These are phyloP conservation scores for Polychytrium aggregatum DNA, from an alignment of 192 early-diverging fungal genomes.

Conservation along the genomic window DNA sequence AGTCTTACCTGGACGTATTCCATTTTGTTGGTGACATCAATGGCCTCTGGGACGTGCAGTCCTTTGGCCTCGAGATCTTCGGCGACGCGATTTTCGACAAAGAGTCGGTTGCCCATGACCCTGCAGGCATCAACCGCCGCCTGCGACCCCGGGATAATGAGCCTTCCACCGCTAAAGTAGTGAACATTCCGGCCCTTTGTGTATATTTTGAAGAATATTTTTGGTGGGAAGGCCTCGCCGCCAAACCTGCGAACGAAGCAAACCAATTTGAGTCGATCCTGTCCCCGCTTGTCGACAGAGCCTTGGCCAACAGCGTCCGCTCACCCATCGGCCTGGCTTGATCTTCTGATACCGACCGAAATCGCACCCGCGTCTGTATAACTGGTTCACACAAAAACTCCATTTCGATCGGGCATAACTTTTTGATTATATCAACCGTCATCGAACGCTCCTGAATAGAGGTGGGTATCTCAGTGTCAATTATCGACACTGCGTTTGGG, in stretches of 20 bases:
- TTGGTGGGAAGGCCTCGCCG: conserved; percentile 30
- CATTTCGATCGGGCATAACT: conserved; percentile 35
- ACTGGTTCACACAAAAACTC: conserved; percentile 31
- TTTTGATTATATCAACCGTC: conserved; percentile 26
- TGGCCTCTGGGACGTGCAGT: conserved; percentile 16
- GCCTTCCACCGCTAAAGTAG: conserved; percentile 31
- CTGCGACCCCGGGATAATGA: conserved; percentile 25
- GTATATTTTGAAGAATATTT: conserved; percentile 37
- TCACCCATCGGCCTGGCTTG: neutral
- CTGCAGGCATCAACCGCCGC: conserved; percentile 35
- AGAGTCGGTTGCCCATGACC: conserved; percentile 32
- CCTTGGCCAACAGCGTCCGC: neutral
- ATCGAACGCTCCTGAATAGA: conserved; percentile 38
- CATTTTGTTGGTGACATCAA: conserved; percentile 36
- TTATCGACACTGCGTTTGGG: neutral
- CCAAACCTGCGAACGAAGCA: conserved; percentile 19
- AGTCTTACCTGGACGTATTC: conserved; percentile 40
- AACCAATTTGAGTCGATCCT: neutral
- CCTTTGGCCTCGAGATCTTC: conserved; percentile 8
- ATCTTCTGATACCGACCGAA: conserved; percentile 18
- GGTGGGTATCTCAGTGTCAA: too few relatives aligned
- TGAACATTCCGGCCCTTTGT: conserved; percentile 36
- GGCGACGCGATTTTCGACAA: conserved; percentile 21
- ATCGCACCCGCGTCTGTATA: conserved; percentile 27
- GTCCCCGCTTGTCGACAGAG: neutral